A percentile compares a stretch with the other conserved stretches of the same genome.
These are phyloP conservation scores for Populus hybrid DNA, from an alignment of 441 rosid genomes.

Conservation along the genomic window DNA sequence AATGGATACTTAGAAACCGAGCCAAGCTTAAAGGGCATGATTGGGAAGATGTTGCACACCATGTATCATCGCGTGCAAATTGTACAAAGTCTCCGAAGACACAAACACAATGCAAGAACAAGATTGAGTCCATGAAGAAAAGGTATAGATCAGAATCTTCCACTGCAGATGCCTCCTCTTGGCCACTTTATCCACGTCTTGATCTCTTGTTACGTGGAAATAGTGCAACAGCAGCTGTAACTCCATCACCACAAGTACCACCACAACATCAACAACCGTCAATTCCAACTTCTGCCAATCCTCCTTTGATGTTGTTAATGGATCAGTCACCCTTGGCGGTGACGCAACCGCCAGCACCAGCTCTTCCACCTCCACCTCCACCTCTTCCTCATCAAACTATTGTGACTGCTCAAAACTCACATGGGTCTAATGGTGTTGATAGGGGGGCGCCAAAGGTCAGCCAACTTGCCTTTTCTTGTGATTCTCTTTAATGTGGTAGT, in stretches of 20 bases:
- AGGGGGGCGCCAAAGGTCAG: slow-evolving; percentile 56
- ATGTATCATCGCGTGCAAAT: slow-evolving; percentile 63
- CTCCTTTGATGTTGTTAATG: slow-evolving; percentile 47
- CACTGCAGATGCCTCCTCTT: slow-evolving; percentile 67
- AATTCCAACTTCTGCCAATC: slow-evolving; percentile 21
- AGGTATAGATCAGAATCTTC: slow-evolving; percentile 87
- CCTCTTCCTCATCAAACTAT: slow-evolving; percentile 12
- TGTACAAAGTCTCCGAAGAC: slow-evolving; percentile 73
- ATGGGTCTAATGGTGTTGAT: slow-evolving; percentile 71
- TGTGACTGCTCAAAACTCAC: slow-evolving; percentile 45
- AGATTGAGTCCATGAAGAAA: slow-evolving; percentile 98
- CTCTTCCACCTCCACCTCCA: not conserved
- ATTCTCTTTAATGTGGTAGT: slow-evolving; percentile 4
- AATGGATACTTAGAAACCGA: slow-evolving; percentile 87
- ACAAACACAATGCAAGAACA: slow-evolving; percentile 96
- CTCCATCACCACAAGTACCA: not conserved
- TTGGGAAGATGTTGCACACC: slow-evolving; percentile 88
- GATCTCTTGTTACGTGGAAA: slow-evolving; percentile 76
- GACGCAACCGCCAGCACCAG: slow-evolving; percentile 27
- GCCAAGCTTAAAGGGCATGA: slow-evolving; percentile 96
- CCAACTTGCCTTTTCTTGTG: not conserved
- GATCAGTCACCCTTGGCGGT: slow-evolving; percentile 33
- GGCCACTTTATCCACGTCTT: slow-evolving; percentile 88
- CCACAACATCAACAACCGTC: slow-evolving; percentile 16
- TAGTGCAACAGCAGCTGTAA: not conserved